A percentile compares a stretch with the other conserved stretches of the same genome.
phyloP scores from a whole-genome alignment of 768 basidiomycete species.

The Crucibulum laeve region DNA sequence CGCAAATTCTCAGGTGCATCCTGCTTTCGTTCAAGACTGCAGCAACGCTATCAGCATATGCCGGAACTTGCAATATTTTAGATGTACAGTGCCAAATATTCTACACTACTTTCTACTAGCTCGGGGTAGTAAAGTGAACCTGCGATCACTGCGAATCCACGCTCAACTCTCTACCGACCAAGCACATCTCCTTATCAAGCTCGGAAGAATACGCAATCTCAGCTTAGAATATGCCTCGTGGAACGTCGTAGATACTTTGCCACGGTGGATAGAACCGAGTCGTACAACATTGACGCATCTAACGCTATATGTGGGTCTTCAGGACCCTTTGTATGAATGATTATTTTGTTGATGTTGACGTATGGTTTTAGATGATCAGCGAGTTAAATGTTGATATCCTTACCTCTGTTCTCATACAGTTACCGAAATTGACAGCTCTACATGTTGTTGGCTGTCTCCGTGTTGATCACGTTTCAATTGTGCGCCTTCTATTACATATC shows the following conservation, averaged over 20 bases:
- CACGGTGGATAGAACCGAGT: conserved; percentile 47
- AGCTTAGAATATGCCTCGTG: conserved; percentile 59
- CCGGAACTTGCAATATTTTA: conserved; percentile 52
- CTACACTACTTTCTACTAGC: conserved; percentile 45
- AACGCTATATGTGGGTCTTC: conserved; percentile 52
- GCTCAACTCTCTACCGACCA: conserved; percentile 54
- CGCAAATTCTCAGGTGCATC: conserved; percentile 30
- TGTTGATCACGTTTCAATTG: conserved; percentile 45
- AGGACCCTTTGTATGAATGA: neutral
- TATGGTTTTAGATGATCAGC: conserved; percentile 41
- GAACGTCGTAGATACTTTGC: conserved; percentile 55
- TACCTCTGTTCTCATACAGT: conserved; percentile 37
- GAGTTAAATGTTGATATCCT: conserved; percentile 52
- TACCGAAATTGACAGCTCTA: conserved; percentile 52
- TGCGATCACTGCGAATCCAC: conserved; percentile 44
- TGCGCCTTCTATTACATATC: conserved; percentile 41
- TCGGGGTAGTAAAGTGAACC: conserved; percentile 37
- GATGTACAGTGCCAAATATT: conserved; percentile 41
- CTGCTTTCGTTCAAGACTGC: conserved; percentile 52
- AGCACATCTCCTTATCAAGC: conserved; percentile 32
- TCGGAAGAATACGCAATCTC: conserved; percentile 38
- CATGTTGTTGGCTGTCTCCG: conserved; percentile 61
- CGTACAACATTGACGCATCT: conserved; percentile 44
- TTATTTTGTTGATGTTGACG: neutral
- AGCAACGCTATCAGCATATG: conserved; percentile 41